Evolutionary conservation across 441 rosid species (phyloP).

Genomic region (Oxalis stricta): DNA sequence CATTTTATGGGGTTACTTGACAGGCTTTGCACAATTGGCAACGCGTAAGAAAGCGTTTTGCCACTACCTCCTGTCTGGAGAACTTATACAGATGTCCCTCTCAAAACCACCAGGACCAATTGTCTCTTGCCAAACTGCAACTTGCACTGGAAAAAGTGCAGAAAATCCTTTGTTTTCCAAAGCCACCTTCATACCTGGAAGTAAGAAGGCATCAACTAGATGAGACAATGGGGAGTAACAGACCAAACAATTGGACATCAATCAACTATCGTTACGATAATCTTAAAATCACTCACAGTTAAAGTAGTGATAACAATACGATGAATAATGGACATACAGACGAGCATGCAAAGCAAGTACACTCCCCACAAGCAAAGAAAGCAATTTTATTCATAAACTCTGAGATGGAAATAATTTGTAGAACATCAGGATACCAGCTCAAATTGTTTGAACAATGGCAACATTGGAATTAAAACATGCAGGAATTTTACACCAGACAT

Average conservation of each 20-base stretch:
- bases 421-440: too few species aligned
- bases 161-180: slow-evolving; percentile 49
- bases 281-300: too few species aligned
- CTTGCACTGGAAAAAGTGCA: slow-evolving; percentile 72
- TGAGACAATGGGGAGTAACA: neutral
- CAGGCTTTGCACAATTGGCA: slow-evolving; percentile 70
- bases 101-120: slow-evolving; percentile 81
- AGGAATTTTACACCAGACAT: too few species aligned
- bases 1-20: slow-evolving; percentile 51
- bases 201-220: neutral
- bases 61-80: slow-evolving; percentile 96
- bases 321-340: too few species aligned
- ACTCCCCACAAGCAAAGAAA: too few species aligned
- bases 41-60: slow-evolving; percentile 81
- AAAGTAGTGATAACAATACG: too few species aligned
- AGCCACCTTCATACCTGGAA: slow-evolving; percentile 52
- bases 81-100: slow-evolving; percentile 74
- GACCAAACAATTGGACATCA: neutral
- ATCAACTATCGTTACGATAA: too few species aligned
- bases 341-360: too few species aligned
- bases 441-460: too few species aligned
- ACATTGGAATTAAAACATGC: too few species aligned
- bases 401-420: too few species aligned
- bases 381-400: too few species aligned
- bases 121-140: slow-evolving; percentile 87